Evolutionary conservation across 805 yeast species (phyloP), one percentile per base, ranked within the genome.

Genomic region (Kazachstania viticola): DNA sequence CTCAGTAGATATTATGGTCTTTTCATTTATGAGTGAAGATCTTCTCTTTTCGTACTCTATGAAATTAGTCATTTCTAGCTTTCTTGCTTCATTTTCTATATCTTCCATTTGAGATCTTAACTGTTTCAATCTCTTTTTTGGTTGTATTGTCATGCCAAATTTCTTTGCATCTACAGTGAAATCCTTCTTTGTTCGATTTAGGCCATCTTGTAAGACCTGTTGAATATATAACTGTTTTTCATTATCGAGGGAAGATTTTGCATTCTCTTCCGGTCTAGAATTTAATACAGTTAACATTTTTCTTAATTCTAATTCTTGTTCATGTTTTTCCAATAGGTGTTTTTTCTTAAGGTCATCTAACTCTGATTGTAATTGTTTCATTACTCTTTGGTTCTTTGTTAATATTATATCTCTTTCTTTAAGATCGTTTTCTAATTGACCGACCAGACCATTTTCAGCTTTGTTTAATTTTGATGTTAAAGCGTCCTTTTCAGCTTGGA

Each of bases 41-140:
- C 31, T 19, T 30, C 36, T 37, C 31, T 50, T 40, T 38, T 58
- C 42, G 34, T 40, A 40, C 21, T 74, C 81, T 17, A 71, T 77
- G 46, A 83, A 85, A 42, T 84, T 91, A 14, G 81, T 79, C 71
- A 74, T 77, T 51, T 88, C 96, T 36, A 88, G 64, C 46, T 79
- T 81, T 38, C 93, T 62, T 0, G 95, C 95, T 61, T 82, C 81
- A 29, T 71, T 69, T 49, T 82, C 94, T 32, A 87, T 65, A 40
- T 73, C 77, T 37, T 81, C 93, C 94, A 84, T 84, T 49, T 78
- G 71, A 45, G 78, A 82, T 34, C 95, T 65, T 44, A 87, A 63
- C 27, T 73, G 76, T 38, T 91, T 67, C 31, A 85, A 58, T 41
- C 88, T 64, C 3, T 79, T 69, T 45, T 79, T 79, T 3, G 95